phyloP scores from a whole-genome alignment of 441 rosid species.

The Euphorbia schlechtendalii region DNA sequence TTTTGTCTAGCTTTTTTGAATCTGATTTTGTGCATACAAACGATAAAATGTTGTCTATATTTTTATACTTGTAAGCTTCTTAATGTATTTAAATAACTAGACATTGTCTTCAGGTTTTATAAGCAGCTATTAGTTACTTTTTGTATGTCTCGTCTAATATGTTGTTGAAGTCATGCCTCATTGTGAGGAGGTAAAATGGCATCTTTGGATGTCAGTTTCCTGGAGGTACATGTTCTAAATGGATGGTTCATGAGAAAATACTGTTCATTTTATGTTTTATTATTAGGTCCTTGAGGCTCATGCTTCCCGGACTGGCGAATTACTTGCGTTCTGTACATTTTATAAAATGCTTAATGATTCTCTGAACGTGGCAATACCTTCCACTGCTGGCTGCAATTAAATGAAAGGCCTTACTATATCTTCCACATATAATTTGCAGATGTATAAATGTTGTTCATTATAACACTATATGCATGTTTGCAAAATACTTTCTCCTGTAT shows the following conservation, averaged over 20 bases:
- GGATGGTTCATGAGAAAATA: background rate
- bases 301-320: background rate
- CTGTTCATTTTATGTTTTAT: background rate
- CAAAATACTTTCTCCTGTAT: no score
- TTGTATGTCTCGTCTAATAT: background rate
- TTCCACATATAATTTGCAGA: background rate
- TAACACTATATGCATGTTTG: background rate
- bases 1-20: background rate
- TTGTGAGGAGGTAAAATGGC: background rate
- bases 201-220: background rate
- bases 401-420: background rate
- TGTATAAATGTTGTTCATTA: background rate
- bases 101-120: background rate
- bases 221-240: no score
- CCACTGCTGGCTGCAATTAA: slow-evolving; percentile 6
- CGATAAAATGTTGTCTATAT: background rate
- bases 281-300: background rate
- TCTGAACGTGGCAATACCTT: background rate
- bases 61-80: background rate
- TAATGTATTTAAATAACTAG: background rate
- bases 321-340: background rate
- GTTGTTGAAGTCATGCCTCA: background rate
- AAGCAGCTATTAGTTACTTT: background rate
- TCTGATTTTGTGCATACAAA: background rate
- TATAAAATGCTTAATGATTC: background rate